These are phyloP conservation scores for Amanita thiersii DNA, from an alignment of 768 basidiomycete species.

Conservation along the genomic window DNA sequence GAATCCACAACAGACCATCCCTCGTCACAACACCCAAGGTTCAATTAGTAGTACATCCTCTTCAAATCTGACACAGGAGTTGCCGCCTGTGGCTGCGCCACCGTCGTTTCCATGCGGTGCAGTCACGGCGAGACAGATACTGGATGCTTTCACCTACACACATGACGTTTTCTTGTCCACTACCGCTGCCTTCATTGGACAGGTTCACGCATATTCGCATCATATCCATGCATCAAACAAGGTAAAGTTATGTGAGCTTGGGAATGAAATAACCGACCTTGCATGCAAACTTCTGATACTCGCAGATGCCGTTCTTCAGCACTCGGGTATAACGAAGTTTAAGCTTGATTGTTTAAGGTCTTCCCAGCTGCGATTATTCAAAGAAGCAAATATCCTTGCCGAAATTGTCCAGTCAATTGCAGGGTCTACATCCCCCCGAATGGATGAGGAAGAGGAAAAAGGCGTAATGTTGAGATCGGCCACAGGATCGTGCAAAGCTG, in stretches of 20 bases:
- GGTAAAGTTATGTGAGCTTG: slow-evolving; percentile 89
- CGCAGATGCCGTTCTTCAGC: slow-evolving; percentile 80
- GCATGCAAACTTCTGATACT: slow-evolving; percentile 88
- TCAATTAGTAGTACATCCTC: slow-evolving; percentile 66
- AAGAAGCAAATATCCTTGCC: slow-evolving; percentile 78
- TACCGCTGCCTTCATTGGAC: slow-evolving; percentile 96
- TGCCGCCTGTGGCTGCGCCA: slow-evolving; percentile 30
- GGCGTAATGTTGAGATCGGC: slow-evolving; percentile 72
- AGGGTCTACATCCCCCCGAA: slow-evolving; percentile 30
- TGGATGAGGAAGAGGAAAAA: slow-evolving; percentile 81
- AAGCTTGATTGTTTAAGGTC: slow-evolving; percentile 58
- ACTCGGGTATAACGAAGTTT: slow-evolving; percentile 58
- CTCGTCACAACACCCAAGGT: slow-evolving; percentile 27
- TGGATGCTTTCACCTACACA: slow-evolving; percentile 71
- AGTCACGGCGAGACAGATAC: slow-evolving; percentile 56
- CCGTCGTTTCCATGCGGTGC: slow-evolving; percentile 69
- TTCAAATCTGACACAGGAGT: slow-evolving; percentile 60
- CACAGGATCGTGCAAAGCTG: slow-evolving; percentile 79
- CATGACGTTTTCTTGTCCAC: slow-evolving; percentile 90
- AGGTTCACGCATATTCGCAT: slow-evolving; percentile 89
- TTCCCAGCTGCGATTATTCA: slow-evolving; percentile 78
- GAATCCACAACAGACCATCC: slow-evolving; percentile 7
- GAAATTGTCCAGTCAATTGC: slow-evolving; percentile 81
- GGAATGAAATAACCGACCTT: slow-evolving; percentile 90
- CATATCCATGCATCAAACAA: slow-evolving; percentile 89